A percentile compares a stretch with the other conserved stretches of the same genome.
Conservation (phyloP, 768 basidiomycete genomes). For the Trametes maxima region DNA sequence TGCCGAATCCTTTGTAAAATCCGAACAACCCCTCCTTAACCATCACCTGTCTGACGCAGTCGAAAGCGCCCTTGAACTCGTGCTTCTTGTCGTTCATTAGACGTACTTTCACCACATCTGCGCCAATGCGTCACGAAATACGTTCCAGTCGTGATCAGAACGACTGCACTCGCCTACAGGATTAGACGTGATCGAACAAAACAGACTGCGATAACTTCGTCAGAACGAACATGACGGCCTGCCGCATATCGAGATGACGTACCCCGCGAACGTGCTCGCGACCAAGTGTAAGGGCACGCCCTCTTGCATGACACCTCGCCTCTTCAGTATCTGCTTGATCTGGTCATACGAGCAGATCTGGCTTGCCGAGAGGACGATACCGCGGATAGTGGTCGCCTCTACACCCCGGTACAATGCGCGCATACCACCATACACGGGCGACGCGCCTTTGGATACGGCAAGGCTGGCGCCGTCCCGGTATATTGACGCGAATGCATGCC, state of each 20-base stretch:
- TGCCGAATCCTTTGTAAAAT: conserved; percentile 43
- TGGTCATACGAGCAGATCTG: conserved; percentile 43
- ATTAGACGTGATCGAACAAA: conserved; percentile 41
- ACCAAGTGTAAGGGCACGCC: conserved; percentile 37
- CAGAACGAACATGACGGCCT: background rate
- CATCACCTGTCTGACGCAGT: conserved; percentile 36
- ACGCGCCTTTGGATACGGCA: conserved; percentile 9
- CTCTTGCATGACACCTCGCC: conserved; percentile 35
- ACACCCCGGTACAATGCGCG: conserved; percentile 37
- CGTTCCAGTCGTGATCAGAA: background rate
- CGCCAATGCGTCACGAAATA: background rate
- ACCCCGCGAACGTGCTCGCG: conserved; percentile 39
- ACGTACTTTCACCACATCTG: conserved; percentile 42
- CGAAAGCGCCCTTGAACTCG: conserved; percentile 31
- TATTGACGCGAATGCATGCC: conserved; percentile 36
- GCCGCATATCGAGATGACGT: background rate
- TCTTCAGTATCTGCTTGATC: conserved; percentile 38
- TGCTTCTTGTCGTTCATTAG: conserved; percentile 41
- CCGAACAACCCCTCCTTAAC: conserved; percentile 36
- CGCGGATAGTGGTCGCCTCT: conserved; percentile 37
- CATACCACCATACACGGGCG: conserved; percentile 27
- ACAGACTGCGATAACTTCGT: conserved; percentile 24
- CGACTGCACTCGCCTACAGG: conserved; percentile 34
- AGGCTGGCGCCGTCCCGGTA: conserved; percentile 32
- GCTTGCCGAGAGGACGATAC: conserved; percentile 37